Conservation (phyloP, 2,329 filamentous ascomycete genomes). For the Claviceps fusiformis region DNA sequence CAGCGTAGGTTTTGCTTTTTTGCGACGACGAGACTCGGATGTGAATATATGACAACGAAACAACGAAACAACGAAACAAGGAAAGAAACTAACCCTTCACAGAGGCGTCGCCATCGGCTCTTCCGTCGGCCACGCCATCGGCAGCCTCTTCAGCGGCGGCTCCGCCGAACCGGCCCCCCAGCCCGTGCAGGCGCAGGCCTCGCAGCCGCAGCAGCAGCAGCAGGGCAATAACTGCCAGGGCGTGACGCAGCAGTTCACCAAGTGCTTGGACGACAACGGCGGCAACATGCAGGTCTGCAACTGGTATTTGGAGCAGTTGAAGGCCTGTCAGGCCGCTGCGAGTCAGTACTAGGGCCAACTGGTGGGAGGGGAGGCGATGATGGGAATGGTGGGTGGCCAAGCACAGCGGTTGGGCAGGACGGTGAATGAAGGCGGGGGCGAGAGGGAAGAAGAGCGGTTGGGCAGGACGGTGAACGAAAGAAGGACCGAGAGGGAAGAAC, state of each 20-base stretch:
- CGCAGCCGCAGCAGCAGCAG: constrained; percentile 42
- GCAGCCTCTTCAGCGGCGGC: constrained; percentile 71
- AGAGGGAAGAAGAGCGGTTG: no score
- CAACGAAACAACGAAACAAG: not conserved
- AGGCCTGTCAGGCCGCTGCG: constrained; percentile 71
- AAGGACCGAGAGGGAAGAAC: no score
- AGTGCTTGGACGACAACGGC: constrained; percentile 90
- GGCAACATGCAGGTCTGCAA: constrained; percentile 93
- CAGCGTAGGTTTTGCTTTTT: constrained; percentile 85
- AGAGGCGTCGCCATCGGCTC: constrained; percentile 96
- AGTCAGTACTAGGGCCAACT: constrained; percentile 54
- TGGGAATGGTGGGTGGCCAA: no score
- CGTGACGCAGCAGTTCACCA: constrained; percentile 75
- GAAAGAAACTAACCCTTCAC: not conserved
- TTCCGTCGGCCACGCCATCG: constrained; percentile 87
- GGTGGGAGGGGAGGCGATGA: not conserved
- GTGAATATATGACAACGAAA: not conserved
- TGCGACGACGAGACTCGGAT: not conserved
- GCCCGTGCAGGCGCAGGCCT: constrained; percentile 36
- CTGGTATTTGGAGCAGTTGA: constrained; percentile 97
- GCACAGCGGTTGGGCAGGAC: no score
- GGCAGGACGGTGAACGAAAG: no score
- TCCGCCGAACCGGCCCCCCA: constrained; percentile 37
- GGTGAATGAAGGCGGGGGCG: no score
- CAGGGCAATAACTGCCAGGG: constrained; percentile 55